phyloP scores from a whole-genome alignment of 2,329 filamentous ascomycete genomes.

The Xylariaceae sp. region DNA sequence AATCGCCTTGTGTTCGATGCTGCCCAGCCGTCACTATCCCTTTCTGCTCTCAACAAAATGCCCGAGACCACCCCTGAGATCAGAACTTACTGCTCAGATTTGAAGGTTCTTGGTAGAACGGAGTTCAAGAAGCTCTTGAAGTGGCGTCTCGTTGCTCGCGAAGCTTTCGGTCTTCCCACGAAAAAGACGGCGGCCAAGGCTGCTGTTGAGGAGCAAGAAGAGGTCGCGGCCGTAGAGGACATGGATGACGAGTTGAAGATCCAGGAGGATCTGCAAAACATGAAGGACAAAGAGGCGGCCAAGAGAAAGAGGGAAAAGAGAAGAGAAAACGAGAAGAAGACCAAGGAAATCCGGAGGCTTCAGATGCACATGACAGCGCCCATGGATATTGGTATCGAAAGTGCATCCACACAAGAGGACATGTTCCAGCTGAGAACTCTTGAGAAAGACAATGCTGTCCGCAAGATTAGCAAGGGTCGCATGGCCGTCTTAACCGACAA shows the following conservation, averaged over 20 bases:
- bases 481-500: constrained; percentile 65
- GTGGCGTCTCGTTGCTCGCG: constrained; percentile 85
- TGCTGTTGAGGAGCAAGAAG: constrained; percentile 42
- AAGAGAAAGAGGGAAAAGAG: constrained; percentile 79
- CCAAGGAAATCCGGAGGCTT: constrained; percentile 91
- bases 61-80: constrained; percentile 84
- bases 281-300: constrained; percentile 72
- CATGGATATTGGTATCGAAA: constrained; percentile 92
- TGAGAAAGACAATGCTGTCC: constrained; percentile 67
- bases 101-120: constrained; percentile 87
- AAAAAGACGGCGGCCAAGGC: constrained; percentile 57
- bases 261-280: constrained; percentile 76
- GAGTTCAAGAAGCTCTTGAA: constrained; percentile 86
- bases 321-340: constrained; percentile 87
- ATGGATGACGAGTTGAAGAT: constrained; percentile 95
- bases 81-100: constrained; percentile 68
- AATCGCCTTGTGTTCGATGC: constrained; percentile 83
- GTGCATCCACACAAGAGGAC: constrained; percentile 69
- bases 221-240: constrained; percentile 74
- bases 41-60: constrained; percentile 79
- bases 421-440: constrained; percentile 84
- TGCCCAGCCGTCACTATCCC: constrained; percentile 73
- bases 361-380: constrained; percentile 96
- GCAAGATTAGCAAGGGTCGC: constrained; percentile 67
- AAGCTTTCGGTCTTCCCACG: constrained; percentile 79